Evolutionary conservation across 1,139 yeast species (phyloP).

Genomic region (Insectozyma bohioensis): DNA sequence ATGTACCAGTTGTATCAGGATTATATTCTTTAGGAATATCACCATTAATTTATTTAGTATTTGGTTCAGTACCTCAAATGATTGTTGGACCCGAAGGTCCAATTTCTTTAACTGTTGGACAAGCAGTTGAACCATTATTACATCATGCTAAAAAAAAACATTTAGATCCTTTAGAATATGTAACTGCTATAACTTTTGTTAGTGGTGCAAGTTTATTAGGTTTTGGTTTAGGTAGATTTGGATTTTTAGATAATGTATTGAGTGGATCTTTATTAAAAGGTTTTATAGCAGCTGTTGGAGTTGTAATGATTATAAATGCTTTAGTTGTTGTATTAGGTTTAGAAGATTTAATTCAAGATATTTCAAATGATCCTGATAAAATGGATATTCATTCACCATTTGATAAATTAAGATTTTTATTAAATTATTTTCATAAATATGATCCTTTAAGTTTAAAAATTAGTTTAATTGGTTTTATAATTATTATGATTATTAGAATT

Average conservation of each 20-base stretch:
- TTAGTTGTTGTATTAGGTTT: slow-evolving; percentile 73
- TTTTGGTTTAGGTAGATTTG: slow-evolving; percentile 81
- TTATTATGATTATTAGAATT: slow-evolving; percentile 40
- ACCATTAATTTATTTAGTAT: slow-evolving; percentile 75
- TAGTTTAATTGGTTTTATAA: slow-evolving; percentile 47
- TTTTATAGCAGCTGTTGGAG: slow-evolving; percentile 89
- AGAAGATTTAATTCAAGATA: slow-evolving; percentile 32
- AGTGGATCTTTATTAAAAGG: slow-evolving; percentile 84
- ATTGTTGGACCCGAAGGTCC: slow-evolving; percentile 98
- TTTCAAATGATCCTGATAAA: slow-evolving; percentile 32
- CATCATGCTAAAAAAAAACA: slow-evolving; percentile 48
- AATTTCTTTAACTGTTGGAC: slow-evolving; percentile 86
- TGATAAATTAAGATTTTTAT: slow-evolving; percentile 63
- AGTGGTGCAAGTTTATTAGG: slow-evolving; percentile 76
- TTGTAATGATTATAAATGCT: slow-evolving; percentile 84
- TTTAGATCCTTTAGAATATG: slow-evolving; percentile 60
- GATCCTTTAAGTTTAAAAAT: slow-evolving; percentile 54
- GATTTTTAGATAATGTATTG: slow-evolving; percentile 84
- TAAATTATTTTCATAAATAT: slow-evolving; percentile 35
- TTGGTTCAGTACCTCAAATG: slow-evolving; percentile 96
- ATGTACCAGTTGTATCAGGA: slow-evolving; percentile 87
- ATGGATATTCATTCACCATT: slow-evolving; percentile 76
- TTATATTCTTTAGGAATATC: slow-evolving; percentile 78
- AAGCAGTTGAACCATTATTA: slow-evolving; percentile 71
- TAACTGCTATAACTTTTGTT: slow-evolving; percentile 71